Percentiles rank a stretch among this genome's conserved stretches.
Conservation (phyloP, 495 filamentous ascomycete species). For the Penicillium lagena region DNA sequence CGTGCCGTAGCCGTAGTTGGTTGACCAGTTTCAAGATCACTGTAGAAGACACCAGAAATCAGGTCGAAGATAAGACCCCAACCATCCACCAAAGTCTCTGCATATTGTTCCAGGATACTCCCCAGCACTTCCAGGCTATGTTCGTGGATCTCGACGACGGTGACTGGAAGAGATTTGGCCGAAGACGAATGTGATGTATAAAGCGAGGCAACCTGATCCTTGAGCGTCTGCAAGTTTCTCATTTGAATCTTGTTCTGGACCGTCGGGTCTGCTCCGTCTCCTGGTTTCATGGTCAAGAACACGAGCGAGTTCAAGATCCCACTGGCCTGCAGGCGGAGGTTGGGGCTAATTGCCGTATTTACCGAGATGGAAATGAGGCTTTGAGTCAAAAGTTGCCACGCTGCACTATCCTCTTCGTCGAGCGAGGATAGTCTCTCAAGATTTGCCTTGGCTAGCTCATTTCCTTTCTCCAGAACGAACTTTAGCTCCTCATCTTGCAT, state of each 20-base stretch:
- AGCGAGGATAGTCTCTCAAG: conserved; percentile 62
- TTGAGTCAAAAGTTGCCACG: conserved; percentile 67
- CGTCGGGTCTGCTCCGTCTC: conserved; percentile 18
- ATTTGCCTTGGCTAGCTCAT: conserved; percentile 72
- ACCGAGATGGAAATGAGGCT: conserved; percentile 63
- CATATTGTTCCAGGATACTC: conserved; percentile 79
- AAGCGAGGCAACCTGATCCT: conserved; percentile 44
- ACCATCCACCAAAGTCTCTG: conserved; percentile 71
- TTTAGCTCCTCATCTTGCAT: conserved; percentile 42
- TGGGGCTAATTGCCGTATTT: conserved; percentile 43
- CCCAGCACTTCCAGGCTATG: conserved; percentile 75
- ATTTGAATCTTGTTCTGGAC: conserved; percentile 52
- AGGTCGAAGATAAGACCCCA: conserved; percentile 85
- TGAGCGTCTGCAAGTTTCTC: conserved; percentile 65
- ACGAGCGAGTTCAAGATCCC: conserved; percentile 69
- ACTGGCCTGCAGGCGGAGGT: conserved; percentile 64
- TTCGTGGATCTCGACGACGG: conserved; percentile 76
- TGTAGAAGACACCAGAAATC: conserved; percentile 74
- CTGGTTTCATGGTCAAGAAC: conserved; percentile 41
- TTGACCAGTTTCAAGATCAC: conserved; percentile 13
- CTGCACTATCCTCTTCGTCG: conserved; percentile 52
- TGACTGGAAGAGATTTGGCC: conserved; percentile 27
- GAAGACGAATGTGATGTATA: conserved; percentile 28
- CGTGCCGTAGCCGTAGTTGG: conserved; percentile 9
- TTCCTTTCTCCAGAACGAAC: conserved; percentile 79